phyloP scores from a whole-genome alignment of 192 early-diverging fungal species.

The Phycomyces nitens region DNA sequence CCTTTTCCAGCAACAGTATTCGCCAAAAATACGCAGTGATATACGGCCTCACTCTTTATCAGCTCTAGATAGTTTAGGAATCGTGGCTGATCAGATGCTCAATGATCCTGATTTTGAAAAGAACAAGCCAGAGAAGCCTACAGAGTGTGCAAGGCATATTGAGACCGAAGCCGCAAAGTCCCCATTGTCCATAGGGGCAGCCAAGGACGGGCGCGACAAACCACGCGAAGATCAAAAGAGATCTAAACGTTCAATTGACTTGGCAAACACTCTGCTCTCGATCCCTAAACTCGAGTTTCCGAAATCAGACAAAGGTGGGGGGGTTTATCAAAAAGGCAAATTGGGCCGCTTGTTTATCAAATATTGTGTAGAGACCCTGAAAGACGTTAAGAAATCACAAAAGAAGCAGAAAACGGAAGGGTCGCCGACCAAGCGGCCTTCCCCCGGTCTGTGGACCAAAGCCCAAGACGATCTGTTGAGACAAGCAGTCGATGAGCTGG shows the following conservation, averaged over 20 bases:
- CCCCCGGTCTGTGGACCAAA: constrained; percentile 36
- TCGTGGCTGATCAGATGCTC: constrained; percentile 39
- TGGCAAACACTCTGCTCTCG: constrained; percentile 29
- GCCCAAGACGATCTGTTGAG: constrained; percentile 38
- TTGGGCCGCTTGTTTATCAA: neutral
- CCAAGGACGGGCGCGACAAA: constrained; percentile 1
- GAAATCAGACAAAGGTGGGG: neutral
- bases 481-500: constrained; percentile 25
- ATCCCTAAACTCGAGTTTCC: constrained; percentile 19
- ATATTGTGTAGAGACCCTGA: neutral
- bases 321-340: neutral
- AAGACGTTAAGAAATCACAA: constrained; percentile 1
- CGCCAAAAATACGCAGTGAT: constrained; percentile 20
- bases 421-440: neutral
- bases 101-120: constrained; percentile 30
- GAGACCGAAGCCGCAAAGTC: neutral
- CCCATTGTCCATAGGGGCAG: neutral
- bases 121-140: constrained; percentile 4
- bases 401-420: neutral
- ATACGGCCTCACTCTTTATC: constrained; percentile 24
- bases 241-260: constrained; percentile 38
- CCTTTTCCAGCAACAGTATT: constrained; percentile 34
- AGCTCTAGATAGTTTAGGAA: constrained; percentile 34
- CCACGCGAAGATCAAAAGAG: constrained; percentile 20
- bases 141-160: neutral